Evolutionary conservation across 352 stramenopile genomes (phyloP), one percentile per base, ranked within the genome.

Genomic region (Pythium myriotylum): DNA sequence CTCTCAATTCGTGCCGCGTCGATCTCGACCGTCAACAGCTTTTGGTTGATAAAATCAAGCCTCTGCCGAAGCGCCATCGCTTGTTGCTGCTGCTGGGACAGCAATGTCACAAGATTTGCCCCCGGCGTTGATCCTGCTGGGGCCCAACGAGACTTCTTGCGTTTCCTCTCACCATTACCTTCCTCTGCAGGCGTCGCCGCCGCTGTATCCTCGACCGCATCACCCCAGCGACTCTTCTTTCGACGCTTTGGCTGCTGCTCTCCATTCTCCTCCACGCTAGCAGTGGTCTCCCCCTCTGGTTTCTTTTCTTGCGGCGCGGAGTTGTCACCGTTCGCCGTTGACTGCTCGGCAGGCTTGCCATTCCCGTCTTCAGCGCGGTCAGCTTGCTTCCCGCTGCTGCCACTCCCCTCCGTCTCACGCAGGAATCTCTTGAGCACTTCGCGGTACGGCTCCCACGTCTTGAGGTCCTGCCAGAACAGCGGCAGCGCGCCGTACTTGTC

Each of bases 381-480:
- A 37, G 33, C 14, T 58, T 17, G 55, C 27, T 45, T 59, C 14
- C 74, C 61, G 35, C 56, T 81, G 57, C 59, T 61, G 56, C 63
- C 62, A 17, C 51, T 39, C 45, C 62, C 67, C 60, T 92, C 79
- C 24, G 74, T 94, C 50, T 87, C 84, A 50, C 79, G 84, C 54
- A 99, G 77, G 68, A 94, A 99, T 57, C 84, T 70, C 65, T 96
- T 95, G 10, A 96, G 74, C 35, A 97, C 86, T 52, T 97, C 88
- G 26, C 94, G 95, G 72, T 97, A 98, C 56, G 89, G 91, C 37
- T 71, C 65, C 96, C 96, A 98, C 43, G 82, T 92, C 65, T 97
- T 88, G 23, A 98, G 78, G 70, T 98, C 95, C 72, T 97, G 93
- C 94, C 94, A 98, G 62, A 99, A 97, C 17, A 91, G 64, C 35